Percentiles rank a stretch among this genome's conserved stretches.
phyloP scores from a whole-genome alignment of 176 grass and related monocot genomes.

The Carex littledalei region DNA sequence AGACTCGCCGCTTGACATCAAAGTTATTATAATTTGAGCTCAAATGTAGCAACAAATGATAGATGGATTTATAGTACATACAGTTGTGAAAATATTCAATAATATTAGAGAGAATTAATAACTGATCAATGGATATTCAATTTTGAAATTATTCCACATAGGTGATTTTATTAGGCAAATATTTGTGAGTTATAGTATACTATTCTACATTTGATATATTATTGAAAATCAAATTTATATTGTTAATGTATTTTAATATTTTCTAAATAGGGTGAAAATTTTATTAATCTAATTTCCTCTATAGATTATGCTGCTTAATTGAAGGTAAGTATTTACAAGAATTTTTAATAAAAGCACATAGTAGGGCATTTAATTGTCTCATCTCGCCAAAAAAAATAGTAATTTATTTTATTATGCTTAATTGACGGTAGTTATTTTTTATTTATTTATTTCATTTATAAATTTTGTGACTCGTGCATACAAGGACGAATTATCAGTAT shows the following conservation, averaged over 20 bases:
- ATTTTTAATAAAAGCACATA: not conserved
- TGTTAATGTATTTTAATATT: not conserved
- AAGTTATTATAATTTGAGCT: too few relatives aligned
- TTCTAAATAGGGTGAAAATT: not conserved
- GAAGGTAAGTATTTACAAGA: not conserved
- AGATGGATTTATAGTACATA: too few relatives aligned
- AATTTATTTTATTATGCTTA: too few relatives aligned
- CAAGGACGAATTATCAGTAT: not conserved
- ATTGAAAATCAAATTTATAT: not conserved
- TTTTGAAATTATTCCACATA: too few relatives aligned
- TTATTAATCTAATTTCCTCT: not conserved
- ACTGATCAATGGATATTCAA: too few relatives aligned
- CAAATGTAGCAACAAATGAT: too few relatives aligned
- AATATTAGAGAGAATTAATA: too few relatives aligned
- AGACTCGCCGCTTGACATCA: too few relatives aligned
- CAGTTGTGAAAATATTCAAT: too few relatives aligned
- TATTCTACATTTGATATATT: not conserved
- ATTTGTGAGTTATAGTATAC: too few relatives aligned
- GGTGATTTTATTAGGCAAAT: too few relatives aligned
- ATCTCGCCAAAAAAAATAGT: not conserved
- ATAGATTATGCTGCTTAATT: not conserved
- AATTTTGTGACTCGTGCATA: not conserved
- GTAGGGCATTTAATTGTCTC: not conserved
- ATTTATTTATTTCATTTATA: not conserved
- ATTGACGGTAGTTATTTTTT: not conserved